phyloP scores from a whole-genome alignment of 2,329 filamentous ascomycete genomes.

The Paecilomyces dactylethromorphus region DNA sequence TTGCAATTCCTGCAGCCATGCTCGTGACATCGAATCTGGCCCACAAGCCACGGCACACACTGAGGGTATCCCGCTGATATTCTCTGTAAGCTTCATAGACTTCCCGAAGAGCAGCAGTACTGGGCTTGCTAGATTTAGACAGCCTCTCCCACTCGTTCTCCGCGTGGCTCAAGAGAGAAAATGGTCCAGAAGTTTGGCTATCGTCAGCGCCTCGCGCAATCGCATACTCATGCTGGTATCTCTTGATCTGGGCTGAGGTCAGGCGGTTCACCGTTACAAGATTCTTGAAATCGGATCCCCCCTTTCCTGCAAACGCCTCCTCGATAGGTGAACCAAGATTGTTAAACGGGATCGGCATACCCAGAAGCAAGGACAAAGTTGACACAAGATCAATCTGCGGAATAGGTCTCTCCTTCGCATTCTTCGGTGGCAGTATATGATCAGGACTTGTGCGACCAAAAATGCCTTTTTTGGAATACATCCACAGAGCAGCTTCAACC shows the following conservation, averaged over 20 bases:
- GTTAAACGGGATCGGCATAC: conserved; percentile 91
- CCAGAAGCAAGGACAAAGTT: conserved; percentile 78
- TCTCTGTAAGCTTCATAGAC: conserved; percentile 55
- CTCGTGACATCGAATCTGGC: conserved; percentile 81
- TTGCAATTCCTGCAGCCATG: conserved; percentile 72
- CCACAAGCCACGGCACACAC: conserved; percentile 78
- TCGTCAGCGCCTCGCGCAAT: conserved; percentile 62
- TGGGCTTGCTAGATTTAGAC: conserved; percentile 33
- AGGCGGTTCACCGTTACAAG: conserved; percentile 71
- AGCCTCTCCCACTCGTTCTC: conserved; percentile 47
- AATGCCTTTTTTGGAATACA: conserved; percentile 84
- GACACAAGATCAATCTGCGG: conserved; percentile 92
- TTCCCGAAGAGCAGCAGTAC: conserved; percentile 30
- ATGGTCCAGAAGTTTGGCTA: conserved; percentile 49
- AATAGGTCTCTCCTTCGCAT: conserved; percentile 67
- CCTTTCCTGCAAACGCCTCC: conserved; percentile 74
- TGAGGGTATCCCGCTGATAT: conserved; percentile 74
- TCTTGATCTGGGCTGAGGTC: conserved; percentile 76
- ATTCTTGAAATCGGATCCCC: conserved; percentile 66
- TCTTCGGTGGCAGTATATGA: conserved; percentile 51
- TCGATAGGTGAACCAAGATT: conserved; percentile 90
- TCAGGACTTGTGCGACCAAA: conserved; percentile 71
- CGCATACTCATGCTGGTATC: conserved; percentile 82
- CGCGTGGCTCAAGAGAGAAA: conserved; percentile 55
- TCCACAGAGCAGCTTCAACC: conserved; percentile 90